Conservation (phyloP, 345 rosid genomes). For the Acer campestre region DNA sequence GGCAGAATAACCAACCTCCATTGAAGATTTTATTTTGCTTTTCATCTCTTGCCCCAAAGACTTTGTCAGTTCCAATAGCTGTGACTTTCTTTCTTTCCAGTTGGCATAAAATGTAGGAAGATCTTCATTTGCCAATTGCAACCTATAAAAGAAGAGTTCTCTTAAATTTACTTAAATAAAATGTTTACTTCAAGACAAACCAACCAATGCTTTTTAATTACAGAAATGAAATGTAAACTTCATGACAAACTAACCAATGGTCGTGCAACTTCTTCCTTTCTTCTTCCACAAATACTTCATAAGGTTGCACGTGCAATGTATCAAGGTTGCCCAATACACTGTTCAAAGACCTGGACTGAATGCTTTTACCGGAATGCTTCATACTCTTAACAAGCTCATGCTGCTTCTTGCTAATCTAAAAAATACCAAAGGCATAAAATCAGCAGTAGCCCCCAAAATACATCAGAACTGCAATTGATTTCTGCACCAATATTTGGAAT, state of each 20-base stretch:
- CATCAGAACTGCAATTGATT: background rate
- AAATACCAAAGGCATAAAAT: constrained; percentile 28
- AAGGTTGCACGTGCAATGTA: constrained; percentile 74
- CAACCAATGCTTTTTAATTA: constrained; percentile 55
- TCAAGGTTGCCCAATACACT: constrained; percentile 72
- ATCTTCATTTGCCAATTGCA: constrained; percentile 61
- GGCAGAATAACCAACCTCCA: constrained; percentile 51
- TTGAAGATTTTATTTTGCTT: constrained; percentile 36
- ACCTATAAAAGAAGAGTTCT: constrained; percentile 49
- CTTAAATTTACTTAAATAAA: constrained; percentile 13
- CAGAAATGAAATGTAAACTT: constrained; percentile 22
- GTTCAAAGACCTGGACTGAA: constrained; percentile 70
- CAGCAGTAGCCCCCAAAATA: constrained; percentile 26
- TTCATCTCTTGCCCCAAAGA: constrained; percentile 67
- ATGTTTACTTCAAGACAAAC: constrained; percentile 36
- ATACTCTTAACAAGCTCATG: constrained; percentile 80
- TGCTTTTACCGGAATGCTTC: constrained; percentile 85
- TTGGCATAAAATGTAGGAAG: constrained; percentile 69
- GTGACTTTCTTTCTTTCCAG: constrained; percentile 61
- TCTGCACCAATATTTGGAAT: background rate
- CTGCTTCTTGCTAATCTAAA: constrained; percentile 96
- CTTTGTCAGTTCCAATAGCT: constrained; percentile 47
- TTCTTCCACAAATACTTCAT: constrained; percentile 86
- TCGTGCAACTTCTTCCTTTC: constrained; percentile 76
- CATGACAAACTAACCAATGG: constrained; percentile 69